Conservation (phyloP, 2,329 filamentous ascomycete species). For the Monilinia fructigena region DNA sequence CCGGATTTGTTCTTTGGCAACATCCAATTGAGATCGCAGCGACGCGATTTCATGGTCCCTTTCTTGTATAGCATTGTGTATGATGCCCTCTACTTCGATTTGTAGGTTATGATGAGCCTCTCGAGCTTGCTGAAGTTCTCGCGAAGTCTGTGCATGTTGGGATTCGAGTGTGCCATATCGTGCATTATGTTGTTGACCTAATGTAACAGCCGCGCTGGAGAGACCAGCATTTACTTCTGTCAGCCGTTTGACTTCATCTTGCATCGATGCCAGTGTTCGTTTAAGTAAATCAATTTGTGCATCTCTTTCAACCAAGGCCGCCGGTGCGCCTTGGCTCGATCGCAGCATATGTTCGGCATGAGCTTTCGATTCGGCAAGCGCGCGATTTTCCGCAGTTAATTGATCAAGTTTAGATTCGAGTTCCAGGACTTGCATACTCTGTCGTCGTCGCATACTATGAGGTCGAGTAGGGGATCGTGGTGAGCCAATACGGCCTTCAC, state of each 20-base stretch:
- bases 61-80: constrained; percentile 65
- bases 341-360: constrained; percentile 66
- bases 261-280: constrained; percentile 74
- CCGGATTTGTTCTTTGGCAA: constrained; percentile 62
- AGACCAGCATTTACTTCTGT: constrained; percentile 81
- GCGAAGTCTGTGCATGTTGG: constrained; percentile 63
- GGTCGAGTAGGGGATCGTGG: constrained; percentile 91
- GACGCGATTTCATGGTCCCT: constrained; percentile 82
- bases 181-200: constrained; percentile 72
- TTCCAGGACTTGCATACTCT: constrained; percentile 96
- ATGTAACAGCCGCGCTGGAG: constrained; percentile 70
- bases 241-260: constrained; percentile 77
- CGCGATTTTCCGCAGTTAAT: constrained; percentile 78
- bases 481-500: constrained; percentile 81
- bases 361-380: constrained; percentile 69
- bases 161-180: constrained; percentile 66
- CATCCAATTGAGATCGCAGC: constrained; percentile 73
- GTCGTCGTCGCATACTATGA: constrained; percentile 92
- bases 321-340: constrained; percentile 61
- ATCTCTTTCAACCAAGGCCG: constrained; percentile 76
- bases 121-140: constrained; percentile 68
- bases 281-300: constrained; percentile 81
- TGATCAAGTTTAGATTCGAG: constrained; percentile 84
- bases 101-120: constrained; percentile 62
- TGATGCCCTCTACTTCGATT: constrained; percentile 59